phyloP scores from a whole-genome alignment of 495 filamentous ascomycete species.

The Mytilinidion resinicola region DNA sequence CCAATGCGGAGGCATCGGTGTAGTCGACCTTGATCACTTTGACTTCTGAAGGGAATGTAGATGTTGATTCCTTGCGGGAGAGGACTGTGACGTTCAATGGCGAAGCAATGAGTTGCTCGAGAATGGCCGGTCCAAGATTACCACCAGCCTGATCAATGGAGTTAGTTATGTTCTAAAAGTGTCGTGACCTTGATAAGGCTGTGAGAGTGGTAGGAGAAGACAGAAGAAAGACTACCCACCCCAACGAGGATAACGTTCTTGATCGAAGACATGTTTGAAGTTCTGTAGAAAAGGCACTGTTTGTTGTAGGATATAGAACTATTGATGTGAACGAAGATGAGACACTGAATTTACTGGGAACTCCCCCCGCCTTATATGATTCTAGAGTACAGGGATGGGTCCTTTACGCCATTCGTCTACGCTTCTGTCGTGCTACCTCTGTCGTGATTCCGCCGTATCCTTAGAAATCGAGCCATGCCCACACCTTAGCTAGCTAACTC shows the following conservation, averaged over 20 bases:
- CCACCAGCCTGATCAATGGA: conserved; percentile 32
- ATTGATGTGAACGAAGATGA: no score
- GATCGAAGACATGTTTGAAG: conserved; percentile 15
- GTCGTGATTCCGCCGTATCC: no score
- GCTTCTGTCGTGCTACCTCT: no score
- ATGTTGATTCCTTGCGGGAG: conserved; percentile 37
- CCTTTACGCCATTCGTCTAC: no score
- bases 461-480: no score
- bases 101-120: conserved; percentile 34
- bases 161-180: not conserved
- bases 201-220: not conserved
- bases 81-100: conserved; percentile 56
- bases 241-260: conserved; percentile 27
- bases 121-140: conserved; percentile 38
- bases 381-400: no score
- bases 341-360: no score
- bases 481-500: no score
- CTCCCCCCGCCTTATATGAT: no score
- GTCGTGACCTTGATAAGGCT: not conserved
- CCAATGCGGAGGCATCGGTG: conserved; percentile 51
- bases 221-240: conserved; percentile 9
- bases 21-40: conserved; percentile 54
- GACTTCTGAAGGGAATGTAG: conserved; percentile 38
- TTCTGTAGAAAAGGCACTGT: no score
- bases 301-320: no score